phyloP scores from a whole-genome alignment of 2,329 filamentous ascomycete genomes.

The Septoria linicola region DNA sequence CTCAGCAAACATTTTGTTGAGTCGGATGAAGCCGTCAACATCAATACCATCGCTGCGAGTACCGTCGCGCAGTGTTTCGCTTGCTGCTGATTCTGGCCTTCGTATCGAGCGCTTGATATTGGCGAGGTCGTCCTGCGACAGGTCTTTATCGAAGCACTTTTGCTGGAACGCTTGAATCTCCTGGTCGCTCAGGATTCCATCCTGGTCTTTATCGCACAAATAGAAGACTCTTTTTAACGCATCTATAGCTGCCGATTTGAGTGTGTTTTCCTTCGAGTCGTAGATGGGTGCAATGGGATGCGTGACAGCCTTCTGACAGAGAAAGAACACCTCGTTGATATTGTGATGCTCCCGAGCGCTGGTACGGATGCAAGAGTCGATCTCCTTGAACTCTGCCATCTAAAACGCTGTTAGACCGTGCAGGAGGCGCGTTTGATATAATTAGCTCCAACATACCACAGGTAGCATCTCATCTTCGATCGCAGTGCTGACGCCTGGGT shows the following conservation, averaged over 20 bases:
- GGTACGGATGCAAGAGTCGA: conserved; percentile 94
- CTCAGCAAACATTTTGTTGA: conserved; percentile 95
- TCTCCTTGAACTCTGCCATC: conserved; percentile 98
- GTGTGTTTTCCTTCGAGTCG: conserved; percentile 81
- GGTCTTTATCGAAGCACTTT: conserved; percentile 85
- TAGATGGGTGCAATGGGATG: conserved; percentile 95
- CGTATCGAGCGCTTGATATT: conserved; percentile 89
- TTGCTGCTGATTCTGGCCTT: conserved; percentile 44
- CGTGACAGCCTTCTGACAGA: conserved; percentile 97
- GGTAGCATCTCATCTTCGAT: conserved; percentile 97
- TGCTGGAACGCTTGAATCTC: conserved; percentile 89
- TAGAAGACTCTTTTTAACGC: conserved; percentile 91
- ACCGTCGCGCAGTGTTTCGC: conserved; percentile 19
- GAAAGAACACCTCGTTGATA: conserved; percentile 91
- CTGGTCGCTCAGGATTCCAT: conserved; percentile 83
- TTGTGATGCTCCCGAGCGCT: conserved; percentile 90
- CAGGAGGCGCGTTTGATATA: too few species aligned
- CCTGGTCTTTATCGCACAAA: conserved; percentile 92
- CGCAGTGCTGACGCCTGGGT: conserved; percentile 66
- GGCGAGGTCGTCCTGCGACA: conserved; percentile 76
- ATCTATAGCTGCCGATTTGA: conserved; percentile 86
- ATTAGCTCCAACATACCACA: conserved; percentile 45
- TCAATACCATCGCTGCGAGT: conserved; percentile 70
- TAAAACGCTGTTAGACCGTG: neutral
- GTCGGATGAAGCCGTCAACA: conserved; percentile 75